Percentiles rank a stretch among this genome's conserved stretches.
phyloP scores from a whole-genome alignment of 768 basidiomycete genomes.

The Tylopilus rubrobrunneus region DNA sequence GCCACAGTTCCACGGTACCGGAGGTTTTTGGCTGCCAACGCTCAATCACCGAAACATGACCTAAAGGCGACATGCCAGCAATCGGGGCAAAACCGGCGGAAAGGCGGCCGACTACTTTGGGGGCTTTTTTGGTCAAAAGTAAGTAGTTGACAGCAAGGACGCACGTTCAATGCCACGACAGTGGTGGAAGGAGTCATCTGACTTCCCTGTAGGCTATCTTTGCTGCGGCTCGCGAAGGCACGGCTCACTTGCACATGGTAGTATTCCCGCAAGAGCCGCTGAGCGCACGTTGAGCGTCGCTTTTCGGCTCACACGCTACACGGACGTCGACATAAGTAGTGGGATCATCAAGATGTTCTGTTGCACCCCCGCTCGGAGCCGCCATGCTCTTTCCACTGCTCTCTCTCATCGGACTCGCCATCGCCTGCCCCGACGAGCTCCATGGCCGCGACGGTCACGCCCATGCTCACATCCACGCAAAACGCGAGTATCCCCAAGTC shows the following conservation, averaged over 20 bases:
- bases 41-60: not conserved
- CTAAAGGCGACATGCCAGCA: not conserved
- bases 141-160: not conserved
- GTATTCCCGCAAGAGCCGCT: not conserved
- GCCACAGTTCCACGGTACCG: not conserved
- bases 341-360: not conserved
- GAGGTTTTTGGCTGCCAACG: not conserved
- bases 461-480: constrained; percentile 32
- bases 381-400: constrained; percentile 17
- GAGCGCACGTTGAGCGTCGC: not conserved
- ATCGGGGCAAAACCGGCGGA: not conserved
- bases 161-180: not conserved
- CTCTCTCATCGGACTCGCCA: constrained; percentile 15
- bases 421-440: constrained; percentile 18
- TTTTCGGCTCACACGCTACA: not conserved
- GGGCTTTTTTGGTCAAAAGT: not conserved
- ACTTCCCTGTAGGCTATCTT: not conserved
- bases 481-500: constrained; percentile 38
- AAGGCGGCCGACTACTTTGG: not conserved
- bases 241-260: not conserved
- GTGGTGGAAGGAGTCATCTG: not conserved
- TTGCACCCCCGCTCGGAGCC: not conserved
- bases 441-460: constrained; percentile 29
- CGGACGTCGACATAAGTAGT: constrained; percentile 1
- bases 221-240: not conserved